Conservation (phyloP, 2,329 filamentous ascomycete species). For the Lachnellula subtilissima region DNA sequence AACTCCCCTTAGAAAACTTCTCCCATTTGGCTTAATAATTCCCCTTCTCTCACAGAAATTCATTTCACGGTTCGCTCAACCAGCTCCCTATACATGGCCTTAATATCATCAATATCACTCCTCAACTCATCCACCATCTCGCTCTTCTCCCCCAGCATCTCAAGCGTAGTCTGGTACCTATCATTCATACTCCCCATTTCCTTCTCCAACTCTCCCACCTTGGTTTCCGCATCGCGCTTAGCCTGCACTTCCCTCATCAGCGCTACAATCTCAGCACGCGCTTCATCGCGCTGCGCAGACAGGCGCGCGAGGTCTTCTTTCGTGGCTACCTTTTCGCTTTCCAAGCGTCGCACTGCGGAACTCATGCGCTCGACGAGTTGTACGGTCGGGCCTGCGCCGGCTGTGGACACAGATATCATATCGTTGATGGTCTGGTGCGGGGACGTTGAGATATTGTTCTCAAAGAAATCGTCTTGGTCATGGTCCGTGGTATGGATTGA, state of each 20-base stretch:
- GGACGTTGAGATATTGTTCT: slow-evolving; percentile 52
- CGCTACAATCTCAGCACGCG: slow-evolving; percentile 81
- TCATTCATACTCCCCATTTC: slow-evolving; percentile 65
- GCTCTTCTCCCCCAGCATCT: slow-evolving; percentile 95
- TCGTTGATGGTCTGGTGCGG: slow-evolving; percentile 72
- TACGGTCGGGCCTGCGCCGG: slow-evolving; percentile 84
- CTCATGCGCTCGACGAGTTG: slow-evolving; percentile 96
- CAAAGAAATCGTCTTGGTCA: slow-evolving; percentile 43
- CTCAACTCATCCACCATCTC: slow-evolving; percentile 88
- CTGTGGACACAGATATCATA: slow-evolving; percentile 83
- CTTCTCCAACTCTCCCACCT: slow-evolving; percentile 60
- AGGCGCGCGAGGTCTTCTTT: slow-evolving; percentile 82
- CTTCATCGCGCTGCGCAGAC: slow-evolving; percentile 82
- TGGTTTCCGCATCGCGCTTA: slow-evolving; percentile 55
- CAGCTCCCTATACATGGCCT: slow-evolving; percentile 92
- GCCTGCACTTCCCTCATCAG: slow-evolving; percentile 83
- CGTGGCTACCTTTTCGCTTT: slow-evolving; percentile 83
- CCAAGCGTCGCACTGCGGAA: slow-evolving; percentile 81
- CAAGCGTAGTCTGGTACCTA: slow-evolving; percentile 84
- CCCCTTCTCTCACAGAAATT: background rate
- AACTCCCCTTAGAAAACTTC: background rate
- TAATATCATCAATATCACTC: slow-evolving; percentile 86
- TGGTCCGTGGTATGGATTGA: slow-evolving; percentile 33
- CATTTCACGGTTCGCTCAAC: slow-evolving; percentile 77
- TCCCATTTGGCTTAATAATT: background rate